Conservation (phyloP, 176 grass and related monocot genomes). For the Dactylis glomerata region DNA sequence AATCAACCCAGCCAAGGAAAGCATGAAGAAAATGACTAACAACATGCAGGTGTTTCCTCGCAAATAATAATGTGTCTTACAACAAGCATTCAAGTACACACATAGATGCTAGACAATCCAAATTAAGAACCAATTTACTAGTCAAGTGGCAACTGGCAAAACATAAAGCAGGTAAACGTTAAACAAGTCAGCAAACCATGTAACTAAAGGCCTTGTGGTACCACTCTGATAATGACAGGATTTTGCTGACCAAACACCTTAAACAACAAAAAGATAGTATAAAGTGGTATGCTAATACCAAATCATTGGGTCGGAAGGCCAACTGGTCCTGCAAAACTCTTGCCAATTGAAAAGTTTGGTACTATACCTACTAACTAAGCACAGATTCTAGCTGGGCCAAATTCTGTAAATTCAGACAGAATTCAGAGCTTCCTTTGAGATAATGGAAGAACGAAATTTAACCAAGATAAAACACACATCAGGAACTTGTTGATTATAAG, state of each 20-base stretch:
- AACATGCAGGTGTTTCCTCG: not conserved
- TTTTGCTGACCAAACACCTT: slow-evolving; percentile 12
- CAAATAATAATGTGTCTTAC: not conserved
- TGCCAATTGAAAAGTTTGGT: not conserved
- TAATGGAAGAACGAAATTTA: not conserved
- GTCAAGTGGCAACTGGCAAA: not conserved
- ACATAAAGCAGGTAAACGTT: slow-evolving; percentile 5
- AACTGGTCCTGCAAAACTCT: slow-evolving; percentile 14
- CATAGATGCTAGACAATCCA: not conserved
- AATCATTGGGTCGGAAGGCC: not conserved
- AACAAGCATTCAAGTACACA: not conserved
- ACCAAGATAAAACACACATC: too few species aligned
- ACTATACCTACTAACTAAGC: not conserved
- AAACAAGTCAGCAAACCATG: not conserved
- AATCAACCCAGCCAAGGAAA: not conserved
- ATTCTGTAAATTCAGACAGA: not conserved
- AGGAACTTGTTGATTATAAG: not conserved
- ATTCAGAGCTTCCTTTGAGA: not conserved
- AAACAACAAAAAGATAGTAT: slow-evolving; percentile 22
- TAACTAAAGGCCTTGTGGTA: not conserved
- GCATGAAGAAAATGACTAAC: not conserved
- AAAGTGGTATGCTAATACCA: not conserved
- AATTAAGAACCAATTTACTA: slow-evolving; percentile 19
- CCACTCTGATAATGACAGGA: slow-evolving; percentile 15
- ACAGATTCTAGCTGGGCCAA: not conserved